These are phyloP conservation scores for Aeminium ludgeri DNA, from an alignment of 495 filamentous ascomycete genomes.

Conservation along the genomic window DNA sequence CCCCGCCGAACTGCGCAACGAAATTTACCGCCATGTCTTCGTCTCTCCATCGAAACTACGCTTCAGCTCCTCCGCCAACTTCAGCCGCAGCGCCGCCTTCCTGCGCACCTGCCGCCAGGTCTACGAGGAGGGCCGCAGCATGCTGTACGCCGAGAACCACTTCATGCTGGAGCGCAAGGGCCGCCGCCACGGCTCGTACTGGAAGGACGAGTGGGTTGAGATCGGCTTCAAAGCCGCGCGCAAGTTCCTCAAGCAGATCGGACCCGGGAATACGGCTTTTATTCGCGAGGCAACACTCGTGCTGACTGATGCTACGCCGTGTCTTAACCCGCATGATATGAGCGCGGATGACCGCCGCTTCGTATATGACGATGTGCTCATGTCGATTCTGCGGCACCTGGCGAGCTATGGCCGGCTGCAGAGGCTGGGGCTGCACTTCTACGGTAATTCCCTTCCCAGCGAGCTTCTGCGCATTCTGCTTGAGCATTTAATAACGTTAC, in stretches of 20 bases:
- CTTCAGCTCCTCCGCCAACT: constrained; percentile 18
- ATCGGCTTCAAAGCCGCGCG: constrained; percentile 22
- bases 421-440: constrained; percentile 15
- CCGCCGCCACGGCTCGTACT: constrained; percentile 11
- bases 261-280: constrained; percentile 17
- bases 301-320: constrained; percentile 19
- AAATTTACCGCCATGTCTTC: constrained; percentile 23
- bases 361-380: constrained; percentile 22
- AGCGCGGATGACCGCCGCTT: constrained; percentile 20
- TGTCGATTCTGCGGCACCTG: constrained; percentile 18
- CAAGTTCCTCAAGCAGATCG: constrained; percentile 20
- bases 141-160: constrained; percentile 26
- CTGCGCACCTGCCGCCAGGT: constrained; percentile 24
- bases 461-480: no score
- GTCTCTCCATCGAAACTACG: neutral
- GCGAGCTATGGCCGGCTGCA: constrained; percentile 12
- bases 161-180: constrained; percentile 20
- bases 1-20: constrained; percentile 26
- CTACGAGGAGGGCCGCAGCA: constrained; percentile 20
- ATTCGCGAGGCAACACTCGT: constrained; percentile 15
- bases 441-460: constrained; percentile 2
- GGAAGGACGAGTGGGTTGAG: constrained; percentile 13
- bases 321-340: constrained; percentile 14
- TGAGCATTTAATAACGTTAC: no score
- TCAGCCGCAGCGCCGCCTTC: constrained; percentile 20